Evolutionary conservation across 1,284 basidiomycete genomes (phyloP), one percentile per base, ranked within the genome.

Genomic region (Hymenochaete sp.): DNA sequence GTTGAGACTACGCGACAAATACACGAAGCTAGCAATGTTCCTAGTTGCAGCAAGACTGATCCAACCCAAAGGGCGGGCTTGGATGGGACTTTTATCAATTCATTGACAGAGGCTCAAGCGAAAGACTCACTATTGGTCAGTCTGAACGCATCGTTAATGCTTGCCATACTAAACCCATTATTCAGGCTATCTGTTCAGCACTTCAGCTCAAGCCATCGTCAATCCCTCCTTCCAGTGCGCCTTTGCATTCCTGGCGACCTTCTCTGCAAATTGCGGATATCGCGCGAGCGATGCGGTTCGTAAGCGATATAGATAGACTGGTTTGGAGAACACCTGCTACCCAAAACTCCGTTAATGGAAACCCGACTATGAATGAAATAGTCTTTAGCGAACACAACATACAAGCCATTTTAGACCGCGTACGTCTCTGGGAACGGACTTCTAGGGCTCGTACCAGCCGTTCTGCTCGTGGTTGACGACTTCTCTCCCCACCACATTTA

Each of bases 371-470:
- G 32, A 19, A n/a, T n/a, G 4, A 35, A 16, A 5, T 5, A 6
- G 5, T 42, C 24, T 47, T 36, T 27, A 25, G 24, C n/a, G 45
- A 47, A 28, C 39, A 47, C 7, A 47, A 47, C 25, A 47, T 47
- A 22, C 39, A 35, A 19, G 18, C 45, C 13, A 32, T 47, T 21
- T 27, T 42, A 35, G 45, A 47, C 24, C 39, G 40, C 10, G 39
- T 47, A 26, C 45, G 45, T 27, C 33, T 47, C 16, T 47, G 45
- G 45, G 45, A 47, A 18, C 39, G 39, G n/a, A 47, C 45, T 3
- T 38, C 45, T 14, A 42, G 45, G 19, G 42, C 45, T 5, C 45
- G 39, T 25, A 24, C 19, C 31, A 31, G 24, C 14, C 22, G 24
- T 33, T 14, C 16, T 6, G 16, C n/a, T 24, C 24, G n/a, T 38